A percentile compares a stretch with the other conserved stretches of the same genome.
Evolutionary conservation across 2,329 filamentous ascomycete genomes (phyloP).

Genomic region (Ustulina deusta): DNA sequence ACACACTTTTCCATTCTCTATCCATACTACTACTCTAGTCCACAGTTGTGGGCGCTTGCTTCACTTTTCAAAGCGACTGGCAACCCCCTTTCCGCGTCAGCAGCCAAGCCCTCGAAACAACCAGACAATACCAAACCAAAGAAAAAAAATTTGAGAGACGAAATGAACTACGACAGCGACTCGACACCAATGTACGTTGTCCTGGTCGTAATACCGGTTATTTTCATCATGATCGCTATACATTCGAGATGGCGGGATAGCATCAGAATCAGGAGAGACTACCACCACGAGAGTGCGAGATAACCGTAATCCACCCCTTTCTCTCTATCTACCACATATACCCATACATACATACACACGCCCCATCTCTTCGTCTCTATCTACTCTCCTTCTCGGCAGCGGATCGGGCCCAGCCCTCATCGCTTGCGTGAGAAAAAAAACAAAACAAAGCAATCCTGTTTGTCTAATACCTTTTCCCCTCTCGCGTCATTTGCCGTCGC

Average conservation of each 20-base stretch:
- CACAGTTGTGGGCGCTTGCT: too few relatives aligned
- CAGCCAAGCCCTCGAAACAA: background rate
- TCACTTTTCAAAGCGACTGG: background rate
- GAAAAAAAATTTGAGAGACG: conserved; percentile 21
- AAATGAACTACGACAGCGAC: conserved; percentile 40
- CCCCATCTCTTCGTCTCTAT: background rate
- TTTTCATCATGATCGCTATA: conserved; percentile 39
- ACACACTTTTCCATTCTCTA: background rate
- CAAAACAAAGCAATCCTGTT: background rate
- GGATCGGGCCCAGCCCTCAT: background rate
- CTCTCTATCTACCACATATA: background rate
- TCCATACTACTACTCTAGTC: background rate
- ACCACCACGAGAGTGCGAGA: background rate
- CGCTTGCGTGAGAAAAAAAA: background rate
- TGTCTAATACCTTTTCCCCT: background rate
- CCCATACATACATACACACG: background rate
- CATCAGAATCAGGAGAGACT: conserved; percentile 1
- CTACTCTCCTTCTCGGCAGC: background rate
- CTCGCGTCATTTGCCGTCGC: background rate
- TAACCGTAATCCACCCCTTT: background rate
- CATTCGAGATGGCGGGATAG: conserved; percentile 40
- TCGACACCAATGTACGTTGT: conserved; percentile 47
- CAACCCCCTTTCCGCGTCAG: background rate
- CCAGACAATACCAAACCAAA: background rate
- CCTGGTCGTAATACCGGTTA: conserved; percentile 43